Evolutionary conservation across 208 protist genomes (phyloP), one percentile per base, ranked within the genome.

Genomic region (Acanthamoeba rhysodes): DNA sequence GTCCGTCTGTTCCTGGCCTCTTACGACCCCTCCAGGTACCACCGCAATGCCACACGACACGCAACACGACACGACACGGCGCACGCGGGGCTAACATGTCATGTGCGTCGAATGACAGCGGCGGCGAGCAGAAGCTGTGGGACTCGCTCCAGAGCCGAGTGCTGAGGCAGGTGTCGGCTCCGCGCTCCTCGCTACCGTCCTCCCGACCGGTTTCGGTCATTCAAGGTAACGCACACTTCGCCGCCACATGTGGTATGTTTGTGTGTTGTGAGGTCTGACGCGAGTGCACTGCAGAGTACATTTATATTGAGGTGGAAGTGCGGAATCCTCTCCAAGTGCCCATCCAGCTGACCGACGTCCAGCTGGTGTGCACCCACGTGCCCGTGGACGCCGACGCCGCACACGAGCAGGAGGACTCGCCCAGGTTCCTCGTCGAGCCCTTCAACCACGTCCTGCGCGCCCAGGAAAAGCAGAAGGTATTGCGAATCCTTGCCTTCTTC

Each of bases 271-370:
- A 41, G 37, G 37, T 4, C 37, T 41, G 4, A 41, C 64, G 4
- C 64, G n/a, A 20, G n/a, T 34, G n/a, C 64, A 34, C 4, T 12
- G 10, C 37, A 90, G 82, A 90, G 37, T 90, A 90, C 37, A 66
- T 90, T 22, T 90, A 90, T 41, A 66, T 90, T 66, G 82, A 90
- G 37, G 82, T 90, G 6, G 82, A 90, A 66, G 82, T 90, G 29
- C 48, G 82, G 32, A 90, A 90, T 41, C 82, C 82, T 0, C 82
- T 90, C 10, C 82, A 90, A 9, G 82, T 90, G n/a, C 82, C 82
- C 24, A 90, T 90, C 82, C 82, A 90, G 37, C 57, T 90, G 27
- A 90, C 82, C 22, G 53, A 90, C 24, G 74, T 82, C 22, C 74
- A 82, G 57, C 22, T 90, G 48, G 82, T 90, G 57, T 90, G 82